A percentile compares a stretch with the other conserved stretches of the same genome.
Evolutionary conservation across 2,329 filamentous ascomycete species (phyloP).

Genomic region (Iodosphaeria phyllophila): DNA sequence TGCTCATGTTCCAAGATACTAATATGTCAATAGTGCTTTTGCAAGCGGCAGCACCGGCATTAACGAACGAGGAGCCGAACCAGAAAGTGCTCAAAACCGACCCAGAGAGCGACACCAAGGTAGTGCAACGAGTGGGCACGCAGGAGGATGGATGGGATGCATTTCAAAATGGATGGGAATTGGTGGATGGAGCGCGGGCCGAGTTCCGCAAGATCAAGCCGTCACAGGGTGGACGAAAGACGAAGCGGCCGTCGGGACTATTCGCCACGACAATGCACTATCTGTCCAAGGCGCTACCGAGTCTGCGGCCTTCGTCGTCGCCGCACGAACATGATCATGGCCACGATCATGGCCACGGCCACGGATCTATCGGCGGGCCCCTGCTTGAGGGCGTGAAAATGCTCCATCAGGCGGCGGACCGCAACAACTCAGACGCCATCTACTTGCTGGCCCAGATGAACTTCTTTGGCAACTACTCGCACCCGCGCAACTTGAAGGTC

Average conservation of each 20-base stretch:
- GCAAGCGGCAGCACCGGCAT: slow-evolving; percentile 10
- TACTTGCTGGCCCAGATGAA: slow-evolving; percentile 86
- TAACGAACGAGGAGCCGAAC: slow-evolving; percentile 9
- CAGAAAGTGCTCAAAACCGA: slow-evolving; percentile 11
- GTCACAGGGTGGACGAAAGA: slow-evolving; percentile 22
- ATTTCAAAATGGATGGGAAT: slow-evolving; percentile 23
- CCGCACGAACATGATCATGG: slow-evolving; percentile 18
- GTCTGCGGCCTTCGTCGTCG: slow-evolving; percentile 26
- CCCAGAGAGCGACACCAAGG: slow-evolving; percentile 8
- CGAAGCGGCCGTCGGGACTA: slow-evolving; percentile 23
- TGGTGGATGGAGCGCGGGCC: slow-evolving; percentile 30
- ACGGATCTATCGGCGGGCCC: slow-evolving; percentile 23
- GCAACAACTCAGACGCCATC: slow-evolving; percentile 63
- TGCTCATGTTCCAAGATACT: slow-evolving; percentile 3
- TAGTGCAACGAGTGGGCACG: slow-evolving; percentile 8
- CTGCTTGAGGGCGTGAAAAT: slow-evolving; percentile 31
- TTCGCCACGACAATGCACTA: slow-evolving; percentile 24
- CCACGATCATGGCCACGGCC: too few species aligned
- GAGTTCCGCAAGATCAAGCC: slow-evolving; percentile 30
- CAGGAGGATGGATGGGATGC: slow-evolving; percentile 12
- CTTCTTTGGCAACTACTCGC: slow-evolving; percentile 85
- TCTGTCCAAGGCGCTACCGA: slow-evolving; percentile 28
- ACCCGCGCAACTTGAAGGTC: slow-evolving; percentile 62
- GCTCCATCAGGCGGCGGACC: slow-evolving; percentile 30
- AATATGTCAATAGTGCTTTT: slow-evolving; percentile 10